Percentiles rank a stretch among this genome's conserved stretches.
These are phyloP conservation scores for Coemansia aciculifera DNA, from an alignment of 192 early-diverging fungal species.

Conservation along the genomic window DNA sequence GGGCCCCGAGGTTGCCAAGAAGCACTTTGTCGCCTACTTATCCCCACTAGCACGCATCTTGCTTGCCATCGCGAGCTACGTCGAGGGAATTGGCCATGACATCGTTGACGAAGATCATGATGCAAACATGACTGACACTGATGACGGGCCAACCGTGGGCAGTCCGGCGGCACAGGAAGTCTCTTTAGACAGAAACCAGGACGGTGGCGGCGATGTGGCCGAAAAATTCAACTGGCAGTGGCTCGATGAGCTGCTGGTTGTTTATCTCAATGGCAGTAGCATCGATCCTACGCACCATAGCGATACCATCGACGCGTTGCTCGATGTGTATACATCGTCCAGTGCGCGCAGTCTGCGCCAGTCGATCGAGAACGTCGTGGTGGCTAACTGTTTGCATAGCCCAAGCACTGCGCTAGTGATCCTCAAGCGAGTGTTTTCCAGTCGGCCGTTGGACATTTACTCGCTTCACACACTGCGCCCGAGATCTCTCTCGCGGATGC, in stretches of 20 bases:
- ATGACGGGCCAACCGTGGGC: not conserved
- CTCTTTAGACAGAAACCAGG: not conserved
- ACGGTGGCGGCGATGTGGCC: not conserved
- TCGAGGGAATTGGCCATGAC: conserved; percentile 9
- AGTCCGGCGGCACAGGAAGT: not conserved
- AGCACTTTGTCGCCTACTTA: conserved; percentile 38
- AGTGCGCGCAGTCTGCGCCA: conserved; percentile 31
- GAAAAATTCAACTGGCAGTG: conserved; percentile 35
- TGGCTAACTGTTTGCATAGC: conserved; percentile 19
- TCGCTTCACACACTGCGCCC: conserved; percentile 46
- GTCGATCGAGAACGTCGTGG: conserved; percentile 25
- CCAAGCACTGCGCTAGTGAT: conserved; percentile 2
- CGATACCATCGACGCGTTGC: conserved; percentile 41
- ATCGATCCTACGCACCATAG: not conserved
- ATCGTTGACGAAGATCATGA: conserved; percentile 1
- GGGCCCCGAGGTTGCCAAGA: conserved; percentile 23
- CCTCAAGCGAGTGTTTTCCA: conserved; percentile 18
- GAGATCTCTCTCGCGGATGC: conserved; percentile 6
- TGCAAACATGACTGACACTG: not conserved
- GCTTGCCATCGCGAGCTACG: conserved; percentile 28
- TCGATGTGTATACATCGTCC: conserved; percentile 43
- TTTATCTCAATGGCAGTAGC: conserved; percentile 21
- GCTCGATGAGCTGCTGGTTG: conserved; percentile 27
- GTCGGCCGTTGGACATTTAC: conserved; percentile 40
- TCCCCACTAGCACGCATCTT: conserved; percentile 47